Conservation (phyloP, 225 moss, liverwort and hornwort genomes). For the Bryoerythrophyllum caledonicum region DNA sequence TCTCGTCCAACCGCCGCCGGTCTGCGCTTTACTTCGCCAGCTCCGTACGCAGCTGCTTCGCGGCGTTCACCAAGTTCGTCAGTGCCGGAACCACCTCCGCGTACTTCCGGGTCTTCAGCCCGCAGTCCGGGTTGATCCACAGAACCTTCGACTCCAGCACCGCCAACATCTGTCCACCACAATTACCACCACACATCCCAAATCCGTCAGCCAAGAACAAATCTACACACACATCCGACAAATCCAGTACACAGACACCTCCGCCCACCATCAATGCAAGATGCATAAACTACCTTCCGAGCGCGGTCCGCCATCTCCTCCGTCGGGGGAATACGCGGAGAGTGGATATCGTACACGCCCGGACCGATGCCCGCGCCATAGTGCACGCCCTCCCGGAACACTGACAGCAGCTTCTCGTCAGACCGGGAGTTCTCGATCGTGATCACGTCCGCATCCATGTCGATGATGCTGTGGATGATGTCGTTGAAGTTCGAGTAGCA, state of each 20-base stretch:
- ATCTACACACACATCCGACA: too few relatives aligned
- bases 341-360: constrained; percentile 92
- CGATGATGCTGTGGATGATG: constrained; percentile 73
- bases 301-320: constrained; percentile 62
- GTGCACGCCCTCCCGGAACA: constrained; percentile 62
- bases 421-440: constrained; percentile 96
- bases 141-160: constrained; percentile 61
- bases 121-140: constrained; percentile 94
- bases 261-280: too few relatives aligned
- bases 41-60: constrained; percentile 75
- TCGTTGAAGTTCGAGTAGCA: constrained; percentile 46
- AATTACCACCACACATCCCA: constrained; percentile 18
- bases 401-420: constrained; percentile 87
- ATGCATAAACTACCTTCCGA: constrained; percentile 37
- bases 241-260: too few relatives aligned
- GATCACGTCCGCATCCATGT: constrained; percentile 97
- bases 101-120: constrained; percentile 42
- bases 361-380: constrained; percentile 88
- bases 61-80: constrained; percentile 60
- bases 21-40: constrained; percentile 41
- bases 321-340: constrained; percentile 73
- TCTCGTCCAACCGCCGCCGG: not conserved
- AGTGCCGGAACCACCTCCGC: constrained; percentile 38
- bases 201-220: not conserved
- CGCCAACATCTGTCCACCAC: constrained; percentile 39